Conservation (phyloP, 2,329 filamentous ascomycete species). For the Rosellinia necatrix region DNA sequence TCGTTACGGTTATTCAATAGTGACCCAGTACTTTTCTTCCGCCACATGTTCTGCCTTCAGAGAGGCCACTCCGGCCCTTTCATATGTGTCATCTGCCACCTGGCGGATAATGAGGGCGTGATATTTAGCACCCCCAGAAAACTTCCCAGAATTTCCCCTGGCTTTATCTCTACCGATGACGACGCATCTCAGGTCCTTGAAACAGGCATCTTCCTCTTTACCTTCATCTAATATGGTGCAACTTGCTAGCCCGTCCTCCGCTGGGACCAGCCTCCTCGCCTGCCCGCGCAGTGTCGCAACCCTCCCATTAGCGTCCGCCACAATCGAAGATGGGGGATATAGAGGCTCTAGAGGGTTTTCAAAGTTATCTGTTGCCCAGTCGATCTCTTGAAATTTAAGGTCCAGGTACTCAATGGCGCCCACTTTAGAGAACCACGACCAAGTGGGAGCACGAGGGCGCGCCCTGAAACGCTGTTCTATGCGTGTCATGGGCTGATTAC, state of each 20-base stretch:
- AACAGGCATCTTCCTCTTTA: background rate
- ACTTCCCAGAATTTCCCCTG: background rate
- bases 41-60: conserved; percentile 9
- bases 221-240: background rate
- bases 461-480: background rate
- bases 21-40: background rate
- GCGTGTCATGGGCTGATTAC: background rate
- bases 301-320: background rate
- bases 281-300: background rate
- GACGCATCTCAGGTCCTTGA: conserved; percentile 4
- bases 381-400: background rate
- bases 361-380: conserved; percentile 12
- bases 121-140: background rate
- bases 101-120: conserved; percentile 11
- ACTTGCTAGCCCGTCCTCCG: background rate
- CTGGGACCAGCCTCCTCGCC: background rate
- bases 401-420: conserved; percentile 23
- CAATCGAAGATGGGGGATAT: background rate
- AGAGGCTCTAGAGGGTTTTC: conserved; percentile 9
- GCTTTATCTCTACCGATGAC: conserved; percentile 7
- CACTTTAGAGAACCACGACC: conserved; percentile 22
- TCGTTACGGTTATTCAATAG: background rate
- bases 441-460: conserved; percentile 4
- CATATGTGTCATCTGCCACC: conserved; percentile 2
- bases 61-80: conserved; percentile 20